A percentile compares a stretch with the other conserved stretches of the same genome.
Evolutionary conservation across 2,329 filamentous ascomycete species (phyloP).

Genomic region (Penicillium sp.): DNA sequence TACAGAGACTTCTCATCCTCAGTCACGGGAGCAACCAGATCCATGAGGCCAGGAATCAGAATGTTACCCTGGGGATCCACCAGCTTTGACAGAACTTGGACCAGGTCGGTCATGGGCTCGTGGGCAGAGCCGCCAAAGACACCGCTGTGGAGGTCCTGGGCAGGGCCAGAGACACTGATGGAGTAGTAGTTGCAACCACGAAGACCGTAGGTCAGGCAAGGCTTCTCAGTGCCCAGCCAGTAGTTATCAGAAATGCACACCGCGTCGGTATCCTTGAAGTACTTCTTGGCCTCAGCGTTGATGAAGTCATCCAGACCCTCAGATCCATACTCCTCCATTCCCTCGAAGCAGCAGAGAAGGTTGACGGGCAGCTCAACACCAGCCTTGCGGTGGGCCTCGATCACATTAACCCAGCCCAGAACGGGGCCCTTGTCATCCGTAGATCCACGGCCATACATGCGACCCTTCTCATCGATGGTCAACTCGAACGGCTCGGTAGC

Average conservation of each 20-base stretch:
- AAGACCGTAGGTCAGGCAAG: conserved; percentile 95
- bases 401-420: conserved; percentile 95
- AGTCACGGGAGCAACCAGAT: conserved; percentile 88
- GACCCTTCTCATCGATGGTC: conserved; percentile 83
- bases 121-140: conserved; percentile 96
- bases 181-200: conserved; percentile 98
- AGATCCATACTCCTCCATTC: conserved; percentile 99
- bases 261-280: conserved; percentile 93
- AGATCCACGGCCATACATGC: conserved; percentile 94
- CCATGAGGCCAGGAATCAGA: conserved; percentile 88
- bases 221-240: conserved; percentile 99
- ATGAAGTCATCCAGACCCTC: conserved; percentile 97
- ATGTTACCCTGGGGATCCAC: conserved; percentile 94
- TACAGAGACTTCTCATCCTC: conserved; percentile 89
- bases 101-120: conserved; percentile 97
- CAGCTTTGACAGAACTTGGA: conserved; percentile 78
- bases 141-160: conserved; percentile 92
- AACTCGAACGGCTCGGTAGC: conserved; percentile 92
- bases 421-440: conserved; percentile 99
- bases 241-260: conserved; percentile 99
- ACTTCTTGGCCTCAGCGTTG: conserved; percentile 85
- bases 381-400: conserved; percentile 95
- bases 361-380: conserved; percentile 96
- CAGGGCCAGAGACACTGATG: conserved; percentile 86
- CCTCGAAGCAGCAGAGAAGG: conserved; percentile 98